phyloP scores from a whole-genome alignment of 371 early-diverging fungal species.

The Synchytrium microbalum region DNA sequence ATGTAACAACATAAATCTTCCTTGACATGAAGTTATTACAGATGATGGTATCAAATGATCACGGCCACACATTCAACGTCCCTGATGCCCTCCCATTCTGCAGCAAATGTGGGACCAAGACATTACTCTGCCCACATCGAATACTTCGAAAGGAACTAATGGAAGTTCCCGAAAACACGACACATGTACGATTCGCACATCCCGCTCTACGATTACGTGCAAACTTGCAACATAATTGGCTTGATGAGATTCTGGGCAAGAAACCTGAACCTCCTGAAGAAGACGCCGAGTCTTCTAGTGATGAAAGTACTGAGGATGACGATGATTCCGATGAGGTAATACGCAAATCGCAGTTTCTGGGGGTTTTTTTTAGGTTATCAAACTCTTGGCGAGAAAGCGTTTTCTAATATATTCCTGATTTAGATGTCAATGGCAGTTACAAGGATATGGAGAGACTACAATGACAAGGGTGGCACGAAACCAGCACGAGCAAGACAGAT shows the following conservation, averaged over 20 bases:
- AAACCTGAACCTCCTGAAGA: not conserved
- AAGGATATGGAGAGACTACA: slow-evolving; percentile 32
- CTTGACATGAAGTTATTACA: slow-evolving; percentile 5
- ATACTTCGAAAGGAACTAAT: slow-evolving; percentile 15
- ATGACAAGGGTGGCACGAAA: slow-evolving; percentile 22
- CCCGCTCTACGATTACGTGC: slow-evolving; percentile 31
- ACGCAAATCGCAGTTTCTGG: not conserved
- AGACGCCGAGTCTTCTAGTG: not conserved
- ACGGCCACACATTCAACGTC: slow-evolving; percentile 20
- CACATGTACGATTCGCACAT: slow-evolving; percentile 27
- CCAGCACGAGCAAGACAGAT: slow-evolving; percentile 20
- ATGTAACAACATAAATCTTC: not conserved
- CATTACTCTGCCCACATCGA: slow-evolving; percentile 35
- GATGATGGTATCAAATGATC: slow-evolving; percentile 29
- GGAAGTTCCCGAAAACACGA: slow-evolving; percentile 12
- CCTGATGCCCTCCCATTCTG: slow-evolving; percentile 19
- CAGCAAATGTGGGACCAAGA: slow-evolving; percentile 37
- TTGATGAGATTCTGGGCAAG: slow-evolving; percentile 4
- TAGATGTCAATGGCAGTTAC: slow-evolving; percentile 24
- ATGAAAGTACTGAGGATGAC: slow-evolving; percentile 17
- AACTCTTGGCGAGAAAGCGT: not conserved
- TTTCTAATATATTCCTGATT: not conserved
- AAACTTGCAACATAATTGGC: slow-evolving; percentile 9
- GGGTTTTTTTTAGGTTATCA: not conserved
- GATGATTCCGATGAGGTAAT: not conserved